Base-by-base conservation (phyloP, 352 stramenopile species). In the Aphanomyces invadans region DNA sequence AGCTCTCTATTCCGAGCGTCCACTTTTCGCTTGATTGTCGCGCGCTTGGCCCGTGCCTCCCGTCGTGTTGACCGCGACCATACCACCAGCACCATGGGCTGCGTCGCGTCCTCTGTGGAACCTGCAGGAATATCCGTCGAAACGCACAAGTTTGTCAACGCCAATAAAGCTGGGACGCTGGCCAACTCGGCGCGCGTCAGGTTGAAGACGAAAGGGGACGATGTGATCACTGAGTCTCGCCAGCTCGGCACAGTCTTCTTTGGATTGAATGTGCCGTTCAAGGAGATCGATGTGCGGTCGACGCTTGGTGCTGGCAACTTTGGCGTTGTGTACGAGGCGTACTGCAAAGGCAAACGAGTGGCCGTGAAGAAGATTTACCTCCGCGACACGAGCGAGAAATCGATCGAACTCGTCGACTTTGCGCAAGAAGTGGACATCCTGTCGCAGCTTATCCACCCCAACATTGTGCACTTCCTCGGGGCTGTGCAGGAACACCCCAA, bases 391-490 rank as follows among this genome's bases (percentile, higher is more conserved):
- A 82, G 76, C 29, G 71, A 71, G 28, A 88, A 88, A 68, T 82
- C 73, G 23, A 67, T 12, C 42, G 60, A 67, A 31, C 71, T 87
- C 7, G 71, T 78, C 25, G 75, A 93, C 64, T 93, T 93, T 59
- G 77, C 83, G 45, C 88, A 90, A 56, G 83, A 93, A 62, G 72
- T 93, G 36, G 81, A 83, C n/a, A 92, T 93, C 66, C 78, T 93
- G 21, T 89, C 79, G 1, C 76, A 90, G 44, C 72, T 91, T 23
- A 81, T 82, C 31, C 81, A 93, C 62, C 69, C 81, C 7, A 90
- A 84, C 63, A 91, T 93, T 48, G 82, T 93, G 10, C 81, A 89
- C 67, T 93, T 93, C 60, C 75, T 91, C 21, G 83, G 82, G 26
- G 79, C 83, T 3, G 81, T 89, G 11, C 70, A 79, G n/a, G 73